phyloP scores from a whole-genome alignment of 768 basidiomycete genomes.

The Suillus plorans region DNA sequence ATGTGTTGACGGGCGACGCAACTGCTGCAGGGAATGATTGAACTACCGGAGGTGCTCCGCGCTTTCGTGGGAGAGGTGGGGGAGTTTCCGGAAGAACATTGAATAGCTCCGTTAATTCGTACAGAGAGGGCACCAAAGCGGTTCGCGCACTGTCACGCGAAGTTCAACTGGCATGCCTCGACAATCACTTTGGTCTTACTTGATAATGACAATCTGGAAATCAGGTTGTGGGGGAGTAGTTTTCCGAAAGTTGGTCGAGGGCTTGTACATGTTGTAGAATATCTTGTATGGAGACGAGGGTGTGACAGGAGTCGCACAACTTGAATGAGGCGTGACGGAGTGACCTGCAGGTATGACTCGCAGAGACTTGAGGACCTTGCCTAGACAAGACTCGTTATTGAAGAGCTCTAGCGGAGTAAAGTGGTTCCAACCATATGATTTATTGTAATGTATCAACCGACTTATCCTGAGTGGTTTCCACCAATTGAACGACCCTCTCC shows the following conservation, averaged over 20 bases:
- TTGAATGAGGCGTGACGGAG: conserved; percentile 33
- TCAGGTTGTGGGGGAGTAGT: conserved; percentile 77
- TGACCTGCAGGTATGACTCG: conserved; percentile 75
- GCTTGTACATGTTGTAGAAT: conserved; percentile 93
- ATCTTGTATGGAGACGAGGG: conserved; percentile 64
- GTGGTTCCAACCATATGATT: conserved; percentile 48
- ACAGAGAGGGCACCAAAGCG: conserved; percentile 78
- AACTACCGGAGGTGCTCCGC: conserved; percentile 14
- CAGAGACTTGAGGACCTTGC: conserved; percentile 63
- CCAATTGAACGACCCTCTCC: conserved; percentile 47
- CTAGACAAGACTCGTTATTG: conserved; percentile 37
- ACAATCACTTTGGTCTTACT: conserved; percentile 49
- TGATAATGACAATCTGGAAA: conserved; percentile 82
- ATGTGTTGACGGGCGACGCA: background rate
- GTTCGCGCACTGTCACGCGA: conserved; percentile 63
- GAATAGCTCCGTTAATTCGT: conserved; percentile 76
- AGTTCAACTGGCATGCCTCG: conserved; percentile 8
- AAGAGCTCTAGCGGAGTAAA: conserved; percentile 6
- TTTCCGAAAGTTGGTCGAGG: conserved; percentile 80
- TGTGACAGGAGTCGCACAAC: background rate
- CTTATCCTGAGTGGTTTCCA: conserved; percentile 61
- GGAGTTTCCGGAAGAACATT: conserved; percentile 60
- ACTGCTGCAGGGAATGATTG: conserved; percentile 8
- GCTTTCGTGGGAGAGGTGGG: conserved; percentile 57
- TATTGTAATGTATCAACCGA: conserved; percentile 47